phyloP scores from a whole-genome alignment of 257 asterid genomes.

The Plantago major region DNA sequence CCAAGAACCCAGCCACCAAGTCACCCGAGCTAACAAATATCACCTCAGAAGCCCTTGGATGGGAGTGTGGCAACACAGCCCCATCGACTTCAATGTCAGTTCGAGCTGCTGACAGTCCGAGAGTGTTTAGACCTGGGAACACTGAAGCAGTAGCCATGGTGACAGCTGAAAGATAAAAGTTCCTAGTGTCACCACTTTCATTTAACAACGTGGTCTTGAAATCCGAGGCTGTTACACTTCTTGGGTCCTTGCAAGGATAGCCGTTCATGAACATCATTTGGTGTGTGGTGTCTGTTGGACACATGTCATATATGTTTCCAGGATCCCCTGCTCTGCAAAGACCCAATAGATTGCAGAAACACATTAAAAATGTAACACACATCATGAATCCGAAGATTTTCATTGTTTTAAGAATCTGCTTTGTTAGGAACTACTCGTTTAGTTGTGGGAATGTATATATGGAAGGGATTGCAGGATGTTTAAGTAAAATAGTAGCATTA shows the following conservation, averaged over 20 bases:
- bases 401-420: constrained; percentile 12
- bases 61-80: constrained; percentile 48
- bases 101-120: constrained; percentile 56
- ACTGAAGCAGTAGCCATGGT: constrained; percentile 48
- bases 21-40: constrained; percentile 46
- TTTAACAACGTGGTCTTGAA: constrained; percentile 51
- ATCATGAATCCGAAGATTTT: background rate
- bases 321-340: constrained; percentile 29
- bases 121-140: constrained; percentile 71
- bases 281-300: constrained; percentile 42
- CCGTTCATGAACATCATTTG: constrained; percentile 53
- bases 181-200: constrained; percentile 43
- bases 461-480: constrained; percentile 28
- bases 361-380: constrained; percentile 24
- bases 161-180: constrained; percentile 39
- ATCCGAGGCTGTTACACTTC: constrained; percentile 38
- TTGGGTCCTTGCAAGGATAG: constrained; percentile 58
- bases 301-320: constrained; percentile 51
- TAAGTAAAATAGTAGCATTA: constrained; percentile 25
- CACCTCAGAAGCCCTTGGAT: constrained; percentile 77
- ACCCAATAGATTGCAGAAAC: constrained; percentile 5
- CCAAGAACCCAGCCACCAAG: constrained; percentile 53
- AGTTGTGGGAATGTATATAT: constrained; percentile 10
- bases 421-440: background rate
- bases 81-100: constrained; percentile 66